Evolutionary conservation across 352 stramenopile species (phyloP).

Genomic region (Phytophthora ramorum): DNA sequence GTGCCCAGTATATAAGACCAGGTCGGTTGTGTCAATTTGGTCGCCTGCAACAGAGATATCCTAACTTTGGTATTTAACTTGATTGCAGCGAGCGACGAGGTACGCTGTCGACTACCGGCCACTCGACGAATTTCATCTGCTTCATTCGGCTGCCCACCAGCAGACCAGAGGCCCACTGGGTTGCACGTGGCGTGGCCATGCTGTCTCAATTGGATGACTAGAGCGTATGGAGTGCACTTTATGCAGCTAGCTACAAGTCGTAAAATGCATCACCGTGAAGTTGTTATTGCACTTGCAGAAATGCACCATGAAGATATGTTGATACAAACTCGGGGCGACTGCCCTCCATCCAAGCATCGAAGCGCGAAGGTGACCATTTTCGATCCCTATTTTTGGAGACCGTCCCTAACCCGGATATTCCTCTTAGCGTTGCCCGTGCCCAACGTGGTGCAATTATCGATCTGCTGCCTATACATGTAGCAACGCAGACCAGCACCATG

Average conservation of each 20-base stretch:
- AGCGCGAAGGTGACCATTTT: conserved; percentile 1
- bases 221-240: background rate
- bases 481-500: background rate
- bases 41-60: conserved; percentile 11
- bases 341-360: conserved; percentile 16
- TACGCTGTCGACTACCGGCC: conserved; percentile 93
- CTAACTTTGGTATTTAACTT: conserved; percentile 2
- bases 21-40: conserved; percentile 37
- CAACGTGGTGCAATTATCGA: background rate
- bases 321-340: background rate
- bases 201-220: conserved; percentile 91
- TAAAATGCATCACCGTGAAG: background rate
- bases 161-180: conserved; percentile 90
- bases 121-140: conserved; percentile 96
- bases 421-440: background rate
- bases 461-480: background rate
- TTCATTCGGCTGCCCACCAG: conserved; percentile 91
- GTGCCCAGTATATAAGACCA: conserved; percentile 96
- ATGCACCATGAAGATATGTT: background rate
- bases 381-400: conserved; percentile 2
- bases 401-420: conserved; percentile 6
- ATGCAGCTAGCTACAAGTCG: conserved; percentile 3
- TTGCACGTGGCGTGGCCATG: conserved; percentile 94
- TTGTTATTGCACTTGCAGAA: background rate
- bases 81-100: conserved; percentile 82